Evolutionary conservation across 768 basidiomycete genomes (phyloP).

Genomic region (Naganishia friedmannii): DNA sequence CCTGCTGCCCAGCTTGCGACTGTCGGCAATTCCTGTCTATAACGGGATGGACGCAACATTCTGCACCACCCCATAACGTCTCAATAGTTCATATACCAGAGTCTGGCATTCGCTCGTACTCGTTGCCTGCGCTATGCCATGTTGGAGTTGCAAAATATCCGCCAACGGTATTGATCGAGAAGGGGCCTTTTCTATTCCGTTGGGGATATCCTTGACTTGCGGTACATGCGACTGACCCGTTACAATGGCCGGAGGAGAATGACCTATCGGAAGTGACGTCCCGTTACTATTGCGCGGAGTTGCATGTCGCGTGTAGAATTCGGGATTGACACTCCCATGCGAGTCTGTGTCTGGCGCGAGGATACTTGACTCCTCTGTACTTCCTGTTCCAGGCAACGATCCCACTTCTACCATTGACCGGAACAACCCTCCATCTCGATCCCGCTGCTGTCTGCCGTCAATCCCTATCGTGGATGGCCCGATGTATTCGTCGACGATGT

Average conservation of each 20-base stretch:
- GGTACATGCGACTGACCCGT: too few relatives aligned
- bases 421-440: background rate
- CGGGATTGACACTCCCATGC: background rate
- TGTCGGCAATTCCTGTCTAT: too few relatives aligned
- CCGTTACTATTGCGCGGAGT: background rate
- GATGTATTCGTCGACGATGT: slow-evolving; percentile 20
- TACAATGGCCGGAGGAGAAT: background rate
- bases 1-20: too few relatives aligned
- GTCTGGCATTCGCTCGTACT: background rate
- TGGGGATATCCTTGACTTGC: background rate
- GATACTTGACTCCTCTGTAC: background rate
- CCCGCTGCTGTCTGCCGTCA: background rate
- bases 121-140: background rate
- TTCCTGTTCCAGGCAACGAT: background rate
- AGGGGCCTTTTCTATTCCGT: background rate
- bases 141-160: background rate
- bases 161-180: background rate
- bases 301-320: background rate
- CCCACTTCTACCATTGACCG: slow-evolving; percentile 14
- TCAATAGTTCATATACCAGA: background rate
- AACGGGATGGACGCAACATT: background rate
- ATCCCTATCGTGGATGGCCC: background rate
- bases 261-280: background rate
- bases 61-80: background rate
- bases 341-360: too few relatives aligned